Conservation (phyloP, 2,329 filamentous ascomycete species). For the Thelonectria discophora region DNA sequence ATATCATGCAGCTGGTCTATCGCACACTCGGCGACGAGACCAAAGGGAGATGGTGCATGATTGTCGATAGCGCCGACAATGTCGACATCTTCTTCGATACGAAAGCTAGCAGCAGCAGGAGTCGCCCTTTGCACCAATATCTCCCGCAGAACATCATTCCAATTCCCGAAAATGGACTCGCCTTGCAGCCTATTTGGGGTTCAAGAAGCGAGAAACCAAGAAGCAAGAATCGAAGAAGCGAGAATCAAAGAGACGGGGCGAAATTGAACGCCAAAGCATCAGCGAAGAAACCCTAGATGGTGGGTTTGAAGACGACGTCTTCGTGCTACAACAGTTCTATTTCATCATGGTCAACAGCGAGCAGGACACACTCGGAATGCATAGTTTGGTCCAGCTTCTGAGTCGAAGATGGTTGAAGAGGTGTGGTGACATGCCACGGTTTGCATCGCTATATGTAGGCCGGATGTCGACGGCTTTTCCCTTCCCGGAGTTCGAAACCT, state of each 20-base stretch:
- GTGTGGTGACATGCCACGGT: not conserved
- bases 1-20: constrained; percentile 9
- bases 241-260: not conserved
- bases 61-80: constrained; percentile 1
- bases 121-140: not conserved
- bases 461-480: not conserved
- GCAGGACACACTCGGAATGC: not conserved
- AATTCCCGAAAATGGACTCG: not conserved
- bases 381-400: constrained; percentile 4
- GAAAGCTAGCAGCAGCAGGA: not conserved
- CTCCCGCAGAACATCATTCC: not conserved
- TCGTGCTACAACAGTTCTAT: not conserved
- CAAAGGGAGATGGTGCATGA: constrained; percentile 1
- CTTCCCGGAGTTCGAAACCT: not conserved
- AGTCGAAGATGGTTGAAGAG: not conserved
- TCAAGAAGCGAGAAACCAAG: not conserved
- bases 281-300: not conserved
- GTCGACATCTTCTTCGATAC: not conserved
- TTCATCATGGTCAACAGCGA: not conserved
- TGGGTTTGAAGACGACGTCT: constrained; percentile 1
- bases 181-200: not conserved
- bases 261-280: not conserved
- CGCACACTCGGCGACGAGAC: not conserved
- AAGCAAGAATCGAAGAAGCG: not conserved
- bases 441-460: not conserved